These are phyloP conservation scores for Breviolum minutum DNA, from an alignment of 73 alveolate species.

Conservation along the genomic window DNA sequence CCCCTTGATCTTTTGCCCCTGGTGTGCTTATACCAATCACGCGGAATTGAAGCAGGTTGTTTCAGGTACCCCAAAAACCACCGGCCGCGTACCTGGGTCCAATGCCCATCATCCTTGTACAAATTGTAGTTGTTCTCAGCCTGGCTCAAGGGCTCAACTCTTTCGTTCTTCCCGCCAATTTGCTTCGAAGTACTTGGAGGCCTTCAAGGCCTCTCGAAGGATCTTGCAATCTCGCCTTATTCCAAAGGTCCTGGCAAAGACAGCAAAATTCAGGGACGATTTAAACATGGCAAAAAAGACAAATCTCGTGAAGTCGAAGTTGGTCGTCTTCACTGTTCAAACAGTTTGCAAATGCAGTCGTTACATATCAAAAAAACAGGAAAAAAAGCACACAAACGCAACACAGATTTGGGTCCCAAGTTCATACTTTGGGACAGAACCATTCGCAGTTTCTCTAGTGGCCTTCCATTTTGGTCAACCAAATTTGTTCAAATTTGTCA, in stretches of 20 bases:
- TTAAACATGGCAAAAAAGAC: too few species aligned
- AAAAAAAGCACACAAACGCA: too few species aligned
- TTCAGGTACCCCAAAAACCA: too few species aligned
- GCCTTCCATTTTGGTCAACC: not conserved
- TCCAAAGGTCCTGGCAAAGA: not conserved
- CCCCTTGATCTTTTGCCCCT: conserved; percentile 4
- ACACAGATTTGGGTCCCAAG: too few species aligned
- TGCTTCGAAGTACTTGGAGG: not conserved
- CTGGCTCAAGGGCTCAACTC: not conserved
- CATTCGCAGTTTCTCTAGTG: not conserved
- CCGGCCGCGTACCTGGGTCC: too few species aligned
- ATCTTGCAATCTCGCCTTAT: conserved; percentile 9
- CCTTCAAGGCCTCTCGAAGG: conserved; percentile 44
- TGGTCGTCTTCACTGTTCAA: too few species aligned
- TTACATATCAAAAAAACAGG: too few species aligned
- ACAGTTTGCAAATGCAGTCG: too few species aligned
- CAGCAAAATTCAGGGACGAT: too few species aligned
- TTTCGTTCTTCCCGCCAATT: not conserved
- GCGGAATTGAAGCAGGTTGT: too few species aligned
- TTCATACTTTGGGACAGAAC: too few species aligned
- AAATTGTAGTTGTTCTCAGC: conserved; percentile 64
- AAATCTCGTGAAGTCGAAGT: too few species aligned
- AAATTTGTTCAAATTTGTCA: not conserved
- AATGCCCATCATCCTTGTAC: conserved; percentile 90
- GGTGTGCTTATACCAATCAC: not conserved